Conservation (phyloP, 495 filamentous ascomycete species). For the Penicillium cosmopolitanum region DNA sequence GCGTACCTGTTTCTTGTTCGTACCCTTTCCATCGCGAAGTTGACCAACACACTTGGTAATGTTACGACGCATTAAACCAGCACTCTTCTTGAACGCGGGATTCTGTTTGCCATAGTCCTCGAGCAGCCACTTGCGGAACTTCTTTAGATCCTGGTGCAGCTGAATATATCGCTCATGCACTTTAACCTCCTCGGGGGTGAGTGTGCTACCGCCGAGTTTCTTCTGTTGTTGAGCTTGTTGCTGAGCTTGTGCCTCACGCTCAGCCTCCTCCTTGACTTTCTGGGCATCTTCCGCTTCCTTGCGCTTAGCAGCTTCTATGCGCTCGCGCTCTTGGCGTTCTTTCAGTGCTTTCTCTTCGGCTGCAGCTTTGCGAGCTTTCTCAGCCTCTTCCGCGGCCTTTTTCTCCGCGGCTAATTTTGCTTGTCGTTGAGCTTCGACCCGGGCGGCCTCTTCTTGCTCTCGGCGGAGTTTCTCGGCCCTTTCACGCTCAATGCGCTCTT, state of each 20-base stretch:
- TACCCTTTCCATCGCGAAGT: slow-evolving; percentile 63
- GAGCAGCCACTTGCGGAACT: slow-evolving; percentile 59
- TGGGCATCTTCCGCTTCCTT: slow-evolving; percentile 41
- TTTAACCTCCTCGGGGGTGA: slow-evolving; percentile 40
- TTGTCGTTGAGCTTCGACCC: slow-evolving; percentile 48
- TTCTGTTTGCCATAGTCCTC: slow-evolving; percentile 51
- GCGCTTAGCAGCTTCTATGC: slow-evolving; percentile 43
- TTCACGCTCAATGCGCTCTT: slow-evolving; percentile 43
- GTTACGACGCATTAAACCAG: slow-evolving; percentile 76
- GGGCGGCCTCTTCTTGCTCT: slow-evolving; percentile 43
- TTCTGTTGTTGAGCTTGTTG: slow-evolving; percentile 32
- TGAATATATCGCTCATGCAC: slow-evolving; percentile 65
- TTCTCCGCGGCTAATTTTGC: slow-evolving; percentile 46
- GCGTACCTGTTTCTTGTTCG: slow-evolving; percentile 58
- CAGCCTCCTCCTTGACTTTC: slow-evolving; percentile 40
- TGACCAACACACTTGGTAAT: slow-evolving; percentile 76
- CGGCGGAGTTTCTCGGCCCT: slow-evolving; percentile 39
- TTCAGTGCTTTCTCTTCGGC: slow-evolving; percentile 58
- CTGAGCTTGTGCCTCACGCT: slow-evolving; percentile 34
- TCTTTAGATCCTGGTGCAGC: slow-evolving; percentile 75
- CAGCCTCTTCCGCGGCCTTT: slow-evolving; percentile 41
- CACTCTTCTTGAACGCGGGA: slow-evolving; percentile 59
- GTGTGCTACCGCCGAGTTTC: slow-evolving; percentile 29
- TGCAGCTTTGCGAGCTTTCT: slow-evolving; percentile 45
- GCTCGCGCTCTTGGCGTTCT: slow-evolving; percentile 52